A percentile compares a stretch with the other conserved stretches of the same genome.
Conservation (phyloP, 1,284 basidiomycete species). For the Irpex sp. region DNA sequence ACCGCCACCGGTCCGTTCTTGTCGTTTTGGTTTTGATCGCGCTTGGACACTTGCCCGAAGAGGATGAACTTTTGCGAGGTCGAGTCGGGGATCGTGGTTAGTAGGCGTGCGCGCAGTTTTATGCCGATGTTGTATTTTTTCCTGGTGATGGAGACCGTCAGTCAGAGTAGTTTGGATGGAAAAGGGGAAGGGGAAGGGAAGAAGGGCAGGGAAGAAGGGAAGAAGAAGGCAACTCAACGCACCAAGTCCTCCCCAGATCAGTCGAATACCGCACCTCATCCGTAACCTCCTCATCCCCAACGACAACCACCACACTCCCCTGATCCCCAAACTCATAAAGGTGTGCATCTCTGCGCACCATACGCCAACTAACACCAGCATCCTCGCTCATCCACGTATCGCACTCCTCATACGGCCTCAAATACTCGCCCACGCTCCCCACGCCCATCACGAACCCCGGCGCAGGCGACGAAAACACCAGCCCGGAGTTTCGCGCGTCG, state of each 20-base stretch:
- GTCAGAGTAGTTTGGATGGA: neutral
- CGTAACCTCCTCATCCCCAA: slow-evolving; percentile 85
- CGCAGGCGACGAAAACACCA: slow-evolving; percentile 91
- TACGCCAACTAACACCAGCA: slow-evolving; percentile 84
- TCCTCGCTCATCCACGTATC: slow-evolving; percentile 94
- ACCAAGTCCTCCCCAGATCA: slow-evolving; percentile 86
- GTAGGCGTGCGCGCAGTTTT: slow-evolving; percentile 68
- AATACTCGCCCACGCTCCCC: slow-evolving; percentile 74
- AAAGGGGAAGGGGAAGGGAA: no score
- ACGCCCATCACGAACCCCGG: slow-evolving; percentile 96
- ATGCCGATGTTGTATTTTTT: slow-evolving; percentile 67
- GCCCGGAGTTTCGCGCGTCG: slow-evolving; percentile 87
- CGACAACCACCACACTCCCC: slow-evolving; percentile 80
- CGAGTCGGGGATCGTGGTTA: slow-evolving; percentile 88
- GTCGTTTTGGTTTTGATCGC: slow-evolving; percentile 57
- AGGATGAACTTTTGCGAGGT: slow-evolving; percentile 93
- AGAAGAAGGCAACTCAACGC: slow-evolving; percentile 23
- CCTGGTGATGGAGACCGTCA: slow-evolving; percentile 42
- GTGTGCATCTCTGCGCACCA: slow-evolving; percentile 76
- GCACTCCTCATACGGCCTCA: slow-evolving; percentile 82
- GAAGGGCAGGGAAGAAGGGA: no score
- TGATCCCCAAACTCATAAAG: slow-evolving; percentile 96
- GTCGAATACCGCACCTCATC: slow-evolving; percentile 80
- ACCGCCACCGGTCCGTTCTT: slow-evolving; percentile 65
- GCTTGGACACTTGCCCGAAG: slow-evolving; percentile 71